A percentile compares a stretch with the other conserved stretches of the same genome.
Evolutionary conservation across 1,284 basidiomycete genomes (phyloP).

Genomic region (Takashimella tepidaria): DNA sequence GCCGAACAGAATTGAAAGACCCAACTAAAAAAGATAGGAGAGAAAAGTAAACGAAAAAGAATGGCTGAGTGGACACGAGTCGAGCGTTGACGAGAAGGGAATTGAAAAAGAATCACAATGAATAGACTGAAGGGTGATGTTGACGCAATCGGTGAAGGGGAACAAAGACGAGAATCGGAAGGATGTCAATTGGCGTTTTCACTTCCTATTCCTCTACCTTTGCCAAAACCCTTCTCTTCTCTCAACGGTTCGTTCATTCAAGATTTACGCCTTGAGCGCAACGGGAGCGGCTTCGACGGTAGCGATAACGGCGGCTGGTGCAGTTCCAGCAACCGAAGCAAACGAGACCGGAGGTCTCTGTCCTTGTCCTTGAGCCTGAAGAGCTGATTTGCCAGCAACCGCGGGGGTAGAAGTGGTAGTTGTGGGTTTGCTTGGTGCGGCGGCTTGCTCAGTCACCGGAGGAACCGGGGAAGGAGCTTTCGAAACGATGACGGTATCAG

Average conservation of each 20-base stretch:
- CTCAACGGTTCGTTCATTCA: not conserved
- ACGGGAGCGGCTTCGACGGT: constrained; percentile 27
- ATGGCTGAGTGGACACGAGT: no score
- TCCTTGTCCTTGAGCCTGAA: constrained; percentile 1
- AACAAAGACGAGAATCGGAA: not conserved
- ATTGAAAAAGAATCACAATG: not conserved
- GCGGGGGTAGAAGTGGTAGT: constrained; percentile 11
- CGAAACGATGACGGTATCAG: constrained; percentile 47
- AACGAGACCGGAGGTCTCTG: constrained; percentile 33
- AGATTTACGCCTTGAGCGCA: constrained; percentile 37
- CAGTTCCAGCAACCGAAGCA: constrained; percentile 33
- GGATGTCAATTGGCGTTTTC: not conserved
- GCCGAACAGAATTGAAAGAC: no score
- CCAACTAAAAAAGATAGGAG: no score
- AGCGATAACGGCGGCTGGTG: constrained; percentile 12
- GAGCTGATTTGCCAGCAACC: constrained; percentile 2
- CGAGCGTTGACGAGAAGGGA: not conserved
- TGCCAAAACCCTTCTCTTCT: no score
- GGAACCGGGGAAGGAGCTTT: constrained; percentile 29
- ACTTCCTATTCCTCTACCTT: no score
- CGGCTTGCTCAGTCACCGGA: constrained; percentile 4
- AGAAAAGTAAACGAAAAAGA: no score
- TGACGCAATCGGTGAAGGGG: not conserved
- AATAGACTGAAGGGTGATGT: not conserved
- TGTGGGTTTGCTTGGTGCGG: constrained; percentile 6